Percentiles rank a stretch among this genome's conserved stretches.
phyloP scores from a whole-genome alignment of 176 grass and related monocot species.

The Avena sativa region DNA sequence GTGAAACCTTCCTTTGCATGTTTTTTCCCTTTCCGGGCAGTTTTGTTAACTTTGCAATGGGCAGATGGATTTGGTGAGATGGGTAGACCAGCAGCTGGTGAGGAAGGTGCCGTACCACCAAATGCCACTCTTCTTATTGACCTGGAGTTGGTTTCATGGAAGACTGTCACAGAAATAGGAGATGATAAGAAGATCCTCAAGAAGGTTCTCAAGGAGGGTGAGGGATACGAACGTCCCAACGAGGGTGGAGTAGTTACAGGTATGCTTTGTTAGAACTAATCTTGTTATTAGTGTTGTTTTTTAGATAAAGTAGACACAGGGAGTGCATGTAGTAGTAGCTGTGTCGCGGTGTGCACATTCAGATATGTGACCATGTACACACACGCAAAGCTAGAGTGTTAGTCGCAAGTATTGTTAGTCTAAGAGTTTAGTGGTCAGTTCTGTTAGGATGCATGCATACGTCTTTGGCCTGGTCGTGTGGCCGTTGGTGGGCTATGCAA shows the following conservation, averaged over 20 bases:
- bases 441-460: no score
- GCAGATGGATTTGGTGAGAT: slow-evolving; percentile 94
- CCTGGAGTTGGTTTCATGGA: slow-evolving; percentile 92
- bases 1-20: neutral
- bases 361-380: no score
- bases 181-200: slow-evolving; percentile 98
- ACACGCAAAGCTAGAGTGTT: no score
- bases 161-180: slow-evolving; percentile 93
- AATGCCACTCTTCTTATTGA: slow-evolving; percentile 70
- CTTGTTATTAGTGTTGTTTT: no score
- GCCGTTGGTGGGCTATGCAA: no score
- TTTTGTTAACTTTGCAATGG: neutral
- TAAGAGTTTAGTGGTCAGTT: no score
- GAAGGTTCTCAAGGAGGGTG: slow-evolving; percentile 89
- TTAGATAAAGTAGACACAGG: no score
- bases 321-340: no score
- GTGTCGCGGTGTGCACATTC: no score
- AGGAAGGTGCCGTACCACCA: slow-evolving; percentile 68
- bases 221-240: slow-evolving; percentile 83
- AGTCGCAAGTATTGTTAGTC: no score
- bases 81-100: slow-evolving; percentile 67
- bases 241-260: slow-evolving; percentile 87
- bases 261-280: no score
- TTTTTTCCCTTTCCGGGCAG: neutral
- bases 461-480: no score